A percentile compares a stretch with the other conserved stretches of the same genome.
Evolutionary conservation across 2,329 filamentous ascomycete genomes (phyloP).

Genomic region (Arachnopeziza araneosa): DNA sequence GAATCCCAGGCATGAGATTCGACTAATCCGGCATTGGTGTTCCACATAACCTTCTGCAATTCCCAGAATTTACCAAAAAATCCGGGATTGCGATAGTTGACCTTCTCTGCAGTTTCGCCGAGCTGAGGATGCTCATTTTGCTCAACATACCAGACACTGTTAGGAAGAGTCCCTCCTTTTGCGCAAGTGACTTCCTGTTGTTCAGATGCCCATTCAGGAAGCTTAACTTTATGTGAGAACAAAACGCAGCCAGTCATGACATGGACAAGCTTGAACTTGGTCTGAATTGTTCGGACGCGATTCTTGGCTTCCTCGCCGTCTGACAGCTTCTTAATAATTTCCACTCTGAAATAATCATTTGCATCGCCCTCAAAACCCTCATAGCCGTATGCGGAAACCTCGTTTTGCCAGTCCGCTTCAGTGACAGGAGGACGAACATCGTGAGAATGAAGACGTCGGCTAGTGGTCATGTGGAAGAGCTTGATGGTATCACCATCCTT

Average conservation of each 20-base stretch:
- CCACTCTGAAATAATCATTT: slow-evolving; percentile 90
- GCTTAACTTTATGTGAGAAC: slow-evolving; percentile 98
- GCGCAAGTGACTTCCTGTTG: slow-evolving; percentile 99
- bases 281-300: slow-evolving; percentile 86
- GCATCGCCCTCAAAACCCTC: slow-evolving; percentile 96
- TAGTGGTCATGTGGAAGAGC: slow-evolving; percentile 77
- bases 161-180: slow-evolving; percentile 82
- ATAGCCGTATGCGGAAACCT: slow-evolving; percentile 95
- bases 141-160: slow-evolving; percentile 97
- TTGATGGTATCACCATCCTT: slow-evolving; percentile 75
- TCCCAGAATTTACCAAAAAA: slow-evolving; percentile 99
- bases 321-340: slow-evolving; percentile 89
- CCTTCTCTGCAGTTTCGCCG: slow-evolving; percentile 73
- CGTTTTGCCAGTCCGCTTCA: slow-evolving; percentile 90
- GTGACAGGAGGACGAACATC: slow-evolving; percentile 83
- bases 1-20: slow-evolving; percentile 99
- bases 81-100: slow-evolving; percentile 90
- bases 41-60: slow-evolving; percentile 98
- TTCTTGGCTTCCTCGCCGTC: slow-evolving; percentile 73
- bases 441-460: slow-evolving; percentile 91
- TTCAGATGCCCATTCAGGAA: slow-evolving; percentile 95
- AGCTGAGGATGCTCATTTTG: slow-evolving; percentile 80
- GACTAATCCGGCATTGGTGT: slow-evolving; percentile 89
- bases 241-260: slow-evolving; percentile 94
- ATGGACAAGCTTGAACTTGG: slow-evolving; percentile 92